Evolutionary conservation across 345 rosid genomes (phyloP).

Genomic region (Dipteronia dyeriana): DNA sequence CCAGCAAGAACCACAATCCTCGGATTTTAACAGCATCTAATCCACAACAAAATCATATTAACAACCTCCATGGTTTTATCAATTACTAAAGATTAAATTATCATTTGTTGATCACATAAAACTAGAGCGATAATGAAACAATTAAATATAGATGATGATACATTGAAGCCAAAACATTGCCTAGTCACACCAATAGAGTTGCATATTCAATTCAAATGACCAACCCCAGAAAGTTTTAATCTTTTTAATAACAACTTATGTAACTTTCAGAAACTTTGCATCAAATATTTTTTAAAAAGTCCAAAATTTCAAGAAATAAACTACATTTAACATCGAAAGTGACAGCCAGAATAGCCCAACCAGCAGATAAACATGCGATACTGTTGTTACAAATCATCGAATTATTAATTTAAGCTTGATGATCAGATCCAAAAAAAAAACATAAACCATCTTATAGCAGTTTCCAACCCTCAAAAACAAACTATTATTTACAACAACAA

Average conservation of each 20-base stretch:
- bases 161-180: not conserved
- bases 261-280: not conserved
- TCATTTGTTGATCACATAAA: not conserved
- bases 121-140: not conserved
- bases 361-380: not conserved
- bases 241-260: not conserved
- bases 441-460: too few relatives aligned
- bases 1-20: not conserved
- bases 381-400: not conserved
- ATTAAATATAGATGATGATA: not conserved
- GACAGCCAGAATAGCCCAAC: not conserved
- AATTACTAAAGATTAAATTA: not conserved
- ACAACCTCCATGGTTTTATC: not conserved
- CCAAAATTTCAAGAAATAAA: not conserved
- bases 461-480: not conserved
- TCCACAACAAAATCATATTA: not conserved
- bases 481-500: too few relatives aligned
- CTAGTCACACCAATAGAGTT: not conserved
- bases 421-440: constrained; percentile 11
- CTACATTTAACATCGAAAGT: not conserved
- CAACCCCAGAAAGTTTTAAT: not conserved
- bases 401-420: not conserved
- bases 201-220: not conserved
- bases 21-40: not conserved
- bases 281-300: not conserved